These are phyloP conservation scores for Metschnikowia continentalis DNA, from an alignment of 805 yeast genomes.

Conservation along the genomic window DNA sequence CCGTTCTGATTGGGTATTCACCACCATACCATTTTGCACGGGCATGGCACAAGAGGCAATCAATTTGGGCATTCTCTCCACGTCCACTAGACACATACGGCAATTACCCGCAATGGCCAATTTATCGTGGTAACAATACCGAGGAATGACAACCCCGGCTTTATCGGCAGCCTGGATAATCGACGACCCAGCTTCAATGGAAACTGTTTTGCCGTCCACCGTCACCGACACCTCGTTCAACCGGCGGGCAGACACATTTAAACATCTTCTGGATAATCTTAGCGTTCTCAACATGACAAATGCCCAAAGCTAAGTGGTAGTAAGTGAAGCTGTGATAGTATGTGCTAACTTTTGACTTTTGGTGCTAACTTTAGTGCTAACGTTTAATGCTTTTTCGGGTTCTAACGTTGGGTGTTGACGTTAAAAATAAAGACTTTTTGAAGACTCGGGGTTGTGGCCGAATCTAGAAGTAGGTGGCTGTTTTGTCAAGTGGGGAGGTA, in stretches of 20 bases:
- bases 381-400: no score
- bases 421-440: no score
- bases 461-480: neutral
- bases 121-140: slow-evolving; percentile 90
- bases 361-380: no score
- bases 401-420: no score
- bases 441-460: no score
- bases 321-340: no score
- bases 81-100: slow-evolving; percentile 88
- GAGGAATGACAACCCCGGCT: slow-evolving; percentile 83
- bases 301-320: neutral
- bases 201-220: slow-evolving; percentile 69
- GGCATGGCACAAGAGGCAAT: slow-evolving; percentile 92
- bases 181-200: slow-evolving; percentile 81
- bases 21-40: slow-evolving; percentile 86
- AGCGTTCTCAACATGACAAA: slow-evolving; percentile 13
- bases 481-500: neutral
- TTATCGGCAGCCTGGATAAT: slow-evolving; percentile 88
- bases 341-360: no score
- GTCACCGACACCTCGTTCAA: slow-evolving; percentile 55
- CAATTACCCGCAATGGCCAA: slow-evolving; percentile 90
- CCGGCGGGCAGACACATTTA: slow-evolving; percentile 30
- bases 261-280: slow-evolving; percentile 13
- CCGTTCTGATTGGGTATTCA: slow-evolving; percentile 71
- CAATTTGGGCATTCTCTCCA: slow-evolving; percentile 84